Percentiles rank a stretch among this genome's conserved stretches.
These are phyloP conservation scores for Cladosporium sp. DNA, from an alignment of 2,329 filamentous ascomycete species.

Conservation along the genomic window DNA sequence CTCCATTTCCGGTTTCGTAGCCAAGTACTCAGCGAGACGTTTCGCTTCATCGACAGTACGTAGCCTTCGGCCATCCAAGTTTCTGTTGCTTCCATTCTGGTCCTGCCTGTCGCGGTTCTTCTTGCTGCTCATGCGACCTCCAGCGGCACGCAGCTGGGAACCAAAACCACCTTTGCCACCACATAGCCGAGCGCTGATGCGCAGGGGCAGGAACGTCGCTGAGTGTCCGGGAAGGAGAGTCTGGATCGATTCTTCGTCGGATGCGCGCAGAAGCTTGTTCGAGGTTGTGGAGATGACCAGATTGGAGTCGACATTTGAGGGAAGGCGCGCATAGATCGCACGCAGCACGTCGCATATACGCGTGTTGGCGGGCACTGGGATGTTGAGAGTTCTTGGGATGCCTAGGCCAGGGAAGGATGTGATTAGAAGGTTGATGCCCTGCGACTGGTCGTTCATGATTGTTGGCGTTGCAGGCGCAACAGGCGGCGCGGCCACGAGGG, in stretches of 20 bases:
- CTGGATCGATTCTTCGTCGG: slow-evolving; percentile 54
- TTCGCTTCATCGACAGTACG: slow-evolving; percentile 95
- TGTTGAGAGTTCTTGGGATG: slow-evolving; percentile 73
- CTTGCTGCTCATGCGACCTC: slow-evolving; percentile 95
- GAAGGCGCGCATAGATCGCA: slow-evolving; percentile 58
- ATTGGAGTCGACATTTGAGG: slow-evolving; percentile 47
- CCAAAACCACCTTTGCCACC: slow-evolving; percentile 98
- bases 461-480: neutral
- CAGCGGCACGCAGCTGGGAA: slow-evolving; percentile 91
- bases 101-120: slow-evolving; percentile 80
- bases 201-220: slow-evolving; percentile 72
- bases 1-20: slow-evolving; percentile 96
- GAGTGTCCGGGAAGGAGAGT: slow-evolving; percentile 51
- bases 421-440: slow-evolving; percentile 72
- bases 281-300: slow-evolving; percentile 78
- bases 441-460: neutral
- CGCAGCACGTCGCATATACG: slow-evolving; percentile 63
- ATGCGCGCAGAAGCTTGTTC: slow-evolving; percentile 63
- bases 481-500: neutral
- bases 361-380: slow-evolving; percentile 65
- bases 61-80: slow-evolving; percentile 83
- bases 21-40: slow-evolving; percentile 87
- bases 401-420: slow-evolving; percentile 79
- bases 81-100: slow-evolving; percentile 78
- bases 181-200: slow-evolving; percentile 71